These are phyloP conservation scores for Evernia prunastri DNA, from an alignment of 495 filamentous ascomycete species.

Conservation along the genomic window DNA sequence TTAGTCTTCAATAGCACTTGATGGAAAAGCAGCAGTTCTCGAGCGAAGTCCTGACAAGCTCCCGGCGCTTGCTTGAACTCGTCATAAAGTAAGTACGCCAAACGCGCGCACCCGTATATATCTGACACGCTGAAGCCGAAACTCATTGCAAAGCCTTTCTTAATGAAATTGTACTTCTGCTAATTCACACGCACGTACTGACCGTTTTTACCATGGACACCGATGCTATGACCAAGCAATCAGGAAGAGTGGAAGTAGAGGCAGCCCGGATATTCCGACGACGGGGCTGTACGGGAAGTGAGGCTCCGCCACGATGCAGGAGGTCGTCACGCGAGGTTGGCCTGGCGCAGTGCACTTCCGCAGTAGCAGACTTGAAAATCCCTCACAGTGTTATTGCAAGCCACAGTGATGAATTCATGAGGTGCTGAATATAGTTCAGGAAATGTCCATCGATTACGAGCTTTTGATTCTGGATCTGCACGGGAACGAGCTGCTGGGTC, in stretches of 20 bases:
- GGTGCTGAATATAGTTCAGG: too few species aligned
- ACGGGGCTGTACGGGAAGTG: background rate
- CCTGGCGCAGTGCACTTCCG: background rate
- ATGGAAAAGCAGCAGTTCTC: conserved; percentile 15
- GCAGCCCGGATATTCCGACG: background rate
- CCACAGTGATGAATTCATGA: too few species aligned
- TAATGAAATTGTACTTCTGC: background rate
- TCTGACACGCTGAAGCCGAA: conserved; percentile 21
- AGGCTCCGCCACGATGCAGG: background rate
- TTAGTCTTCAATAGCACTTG: conserved; percentile 5
- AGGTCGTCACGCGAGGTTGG: background rate
- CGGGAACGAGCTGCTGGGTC: too few species aligned
- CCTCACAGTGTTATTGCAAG: too few species aligned
- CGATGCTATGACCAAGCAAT: background rate
- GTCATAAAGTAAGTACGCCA: conserved; percentile 9
- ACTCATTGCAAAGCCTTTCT: conserved; percentile 11
- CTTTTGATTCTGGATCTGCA: too few species aligned
- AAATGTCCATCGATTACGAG: too few species aligned
- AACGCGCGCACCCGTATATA: conserved; percentile 6
- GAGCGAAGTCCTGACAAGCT: conserved; percentile 3
- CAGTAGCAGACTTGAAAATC: too few species aligned
- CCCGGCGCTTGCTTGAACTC: conserved; percentile 10
- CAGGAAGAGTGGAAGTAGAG: background rate
- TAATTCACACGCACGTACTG: background rate
- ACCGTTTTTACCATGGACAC: background rate